phyloP scores from a whole-genome alignment of 129 eudicot genomes.

The Scalesia atractyloides region DNA sequence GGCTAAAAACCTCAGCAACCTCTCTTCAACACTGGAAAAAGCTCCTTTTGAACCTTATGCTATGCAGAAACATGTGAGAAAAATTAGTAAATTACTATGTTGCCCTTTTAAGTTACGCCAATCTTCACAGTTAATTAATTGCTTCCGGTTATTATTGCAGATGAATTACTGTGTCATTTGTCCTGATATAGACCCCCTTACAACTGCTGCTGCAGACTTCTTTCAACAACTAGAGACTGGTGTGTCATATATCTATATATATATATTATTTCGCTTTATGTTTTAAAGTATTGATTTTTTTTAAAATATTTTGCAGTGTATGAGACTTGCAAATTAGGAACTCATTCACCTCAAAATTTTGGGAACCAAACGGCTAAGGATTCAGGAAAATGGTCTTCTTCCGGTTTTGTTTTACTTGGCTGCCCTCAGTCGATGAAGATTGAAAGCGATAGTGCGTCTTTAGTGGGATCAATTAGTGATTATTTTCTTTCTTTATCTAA shows the following conservation, averaged over 20 bases:
- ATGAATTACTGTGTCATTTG: slow-evolving; percentile 89
- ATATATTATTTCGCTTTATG: background rate
- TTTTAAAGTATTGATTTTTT: background rate
- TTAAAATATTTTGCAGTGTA: slow-evolving; percentile 55
- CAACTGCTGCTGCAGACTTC: slow-evolving; percentile 89
- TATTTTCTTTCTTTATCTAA: slow-evolving; percentile 87
- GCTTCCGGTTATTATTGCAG: slow-evolving; percentile 48
- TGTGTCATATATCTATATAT: slow-evolving; percentile 30
- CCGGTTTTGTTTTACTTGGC: slow-evolving; percentile 91
- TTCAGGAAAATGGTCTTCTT: slow-evolving; percentile 72
- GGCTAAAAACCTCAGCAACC: slow-evolving; percentile 90
- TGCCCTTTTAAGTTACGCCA: slow-evolving; percentile 2
- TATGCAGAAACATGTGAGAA: slow-evolving; percentile 79
- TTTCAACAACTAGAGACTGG: slow-evolving; percentile 98
- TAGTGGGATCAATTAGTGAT: slow-evolving; percentile 95
- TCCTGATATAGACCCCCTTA: slow-evolving; percentile 97
- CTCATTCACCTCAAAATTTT: slow-evolving; percentile 81
- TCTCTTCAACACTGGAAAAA: slow-evolving; percentile 91
- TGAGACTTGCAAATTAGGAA: slow-evolving; percentile 95
- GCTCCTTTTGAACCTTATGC: slow-evolving; percentile 99
- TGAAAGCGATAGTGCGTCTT: slow-evolving; percentile 75
- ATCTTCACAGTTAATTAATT: background rate
- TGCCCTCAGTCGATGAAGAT: slow-evolving; percentile 95
- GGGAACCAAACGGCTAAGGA: slow-evolving; percentile 78
- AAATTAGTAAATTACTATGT: slow-evolving; percentile 12